Evolutionary conservation across 2,329 filamentous ascomycete species (phyloP), one percentile per base, ranked within the genome.

Genomic region (Paracamarosporium sp.): DNA sequence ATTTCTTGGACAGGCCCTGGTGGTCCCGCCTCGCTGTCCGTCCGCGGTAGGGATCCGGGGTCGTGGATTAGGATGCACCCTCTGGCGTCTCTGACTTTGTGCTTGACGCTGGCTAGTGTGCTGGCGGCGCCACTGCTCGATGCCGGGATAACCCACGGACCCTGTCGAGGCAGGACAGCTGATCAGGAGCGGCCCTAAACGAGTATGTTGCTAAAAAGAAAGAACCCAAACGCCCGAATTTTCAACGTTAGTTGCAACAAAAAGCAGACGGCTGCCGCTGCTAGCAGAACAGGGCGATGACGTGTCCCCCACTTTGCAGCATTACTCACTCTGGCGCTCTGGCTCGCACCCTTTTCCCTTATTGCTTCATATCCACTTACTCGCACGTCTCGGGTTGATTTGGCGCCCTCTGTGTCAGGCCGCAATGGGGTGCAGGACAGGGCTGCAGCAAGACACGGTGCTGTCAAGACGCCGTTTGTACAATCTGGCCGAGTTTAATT

Each of bases 11-110:
- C 56, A 57, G 55, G 57, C 65, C 57, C 41, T 55, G 57, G 41
- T 50, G 44, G 53, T 56, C 53, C 56, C 48, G 54, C 54, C 46
- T 56, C 40, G 53, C 53, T 56, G 47, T 47, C 38, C 62, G 67
- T 63, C 63, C 64, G 64, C 59, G 68, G 70, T 68, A 74, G 66
- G 71, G 71, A 72, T 74, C 70, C 68, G 69, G 68, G 67, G 66
- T 55, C 58, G 69, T 67, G 72, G 65, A 66, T 70, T 62, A 68
- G 62, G 65, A 69, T 65, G 65, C 65, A 66, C 60, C 60, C 63
- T 66, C 50, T 60, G 64, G 63, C 62, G 66, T 68, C 63, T 68
- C 64, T 66, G 65, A 71, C 68, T 70, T 62, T 51, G 62, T 64
- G 66, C 70, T 69, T 66, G 63, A 66, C 65, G 63, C 68, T 69